phyloP scores from a whole-genome alignment of 148 eudicot genomes.

The Drosera capensis region DNA sequence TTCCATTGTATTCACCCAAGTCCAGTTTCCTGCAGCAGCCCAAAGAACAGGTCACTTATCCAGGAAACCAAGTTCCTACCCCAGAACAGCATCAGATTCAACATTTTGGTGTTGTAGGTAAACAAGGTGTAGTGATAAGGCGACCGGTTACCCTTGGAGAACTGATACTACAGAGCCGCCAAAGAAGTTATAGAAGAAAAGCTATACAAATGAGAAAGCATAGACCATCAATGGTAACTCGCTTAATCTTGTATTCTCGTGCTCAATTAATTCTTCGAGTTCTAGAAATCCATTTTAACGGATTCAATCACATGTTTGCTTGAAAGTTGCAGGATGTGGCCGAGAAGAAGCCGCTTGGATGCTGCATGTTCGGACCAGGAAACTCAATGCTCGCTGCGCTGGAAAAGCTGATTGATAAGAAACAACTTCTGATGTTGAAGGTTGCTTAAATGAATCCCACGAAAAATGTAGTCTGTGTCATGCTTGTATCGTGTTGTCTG shows the following conservation, averaged over 20 bases:
- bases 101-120: constrained; percentile 17
- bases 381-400: constrained; percentile 10
- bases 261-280: not conserved
- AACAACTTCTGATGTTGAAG: constrained; percentile 13
- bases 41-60: constrained; percentile 6
- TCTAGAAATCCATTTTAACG: not conserved
- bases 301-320: not conserved
- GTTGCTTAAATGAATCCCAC: constrained; percentile 9
- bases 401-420: constrained; percentile 17
- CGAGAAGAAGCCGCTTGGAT: constrained; percentile 31
- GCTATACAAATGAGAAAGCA: constrained; percentile 27
- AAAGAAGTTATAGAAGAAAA: constrained; percentile 46
- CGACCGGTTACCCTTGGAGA: constrained; percentile 68
- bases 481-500: too few relatives aligned
- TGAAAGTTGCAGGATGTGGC: constrained; percentile 40
- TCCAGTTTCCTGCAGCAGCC: constrained; percentile 19
- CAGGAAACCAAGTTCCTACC: constrained; percentile 6
- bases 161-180: constrained; percentile 71
- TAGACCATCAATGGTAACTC: constrained; percentile 32
- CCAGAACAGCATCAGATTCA: constrained; percentile 10
- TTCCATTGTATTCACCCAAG: constrained; percentile 44
- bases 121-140: constrained; percentile 19
- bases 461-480: too few relatives aligned
- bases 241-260: too few relatives aligned
- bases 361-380: constrained; percentile 31